Evolutionary conservation across 257 asterid species (phyloP), one percentile per base, ranked within the genome.

Genomic region (Capsicum pubescens): DNA sequence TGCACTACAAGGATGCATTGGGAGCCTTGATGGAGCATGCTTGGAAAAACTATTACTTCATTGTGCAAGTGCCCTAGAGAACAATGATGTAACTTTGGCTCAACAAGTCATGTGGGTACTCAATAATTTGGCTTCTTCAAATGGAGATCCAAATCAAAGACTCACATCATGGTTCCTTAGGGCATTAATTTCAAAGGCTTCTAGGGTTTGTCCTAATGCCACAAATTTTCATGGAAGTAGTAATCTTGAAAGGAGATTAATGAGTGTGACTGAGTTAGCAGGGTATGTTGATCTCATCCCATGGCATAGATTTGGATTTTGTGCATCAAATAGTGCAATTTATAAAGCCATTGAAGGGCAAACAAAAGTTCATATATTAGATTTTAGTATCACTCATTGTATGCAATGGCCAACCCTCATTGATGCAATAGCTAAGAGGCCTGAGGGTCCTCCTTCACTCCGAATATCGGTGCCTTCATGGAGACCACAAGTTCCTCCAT

Each of bases 91-190:
- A 19, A 94, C 98, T 12, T 70, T 91, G 76, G 97, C 98, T 11
- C 98, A 93, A 61, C 97, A 94, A 90, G 95, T 94, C 39, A 93
- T 92, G 98, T 94, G 98, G 98, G 98, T 94, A 0, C 96, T 94
- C 79, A 94, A 93, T 83, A 94, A 94, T 87, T 93, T 93, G n/a
- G 96, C 98, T 64, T 93, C 97, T 2, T 86, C 91, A 16, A 60
- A 60, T 21, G 97, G 98, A 12, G 98, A 94, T 42, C 95, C 97
- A 6, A 93, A 94, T 81, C 97, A 94, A 64, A 80, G 96, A 79
- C 91, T 94, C 1, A 91, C 98, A 26, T 93, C 93, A 4, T 93
- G 91, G 89, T 89, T 94, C 71, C 86, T 94, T 3, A 77, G 88
- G 7, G 97, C 97, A 6, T 91, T 94, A 17, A 83, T 94, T 26